A percentile compares a stretch with the other conserved stretches of the same genome.
phyloP scores from a whole-genome alignment of 192 early-diverging fungal species.

The Pecoramyces ruminantium region DNA sequence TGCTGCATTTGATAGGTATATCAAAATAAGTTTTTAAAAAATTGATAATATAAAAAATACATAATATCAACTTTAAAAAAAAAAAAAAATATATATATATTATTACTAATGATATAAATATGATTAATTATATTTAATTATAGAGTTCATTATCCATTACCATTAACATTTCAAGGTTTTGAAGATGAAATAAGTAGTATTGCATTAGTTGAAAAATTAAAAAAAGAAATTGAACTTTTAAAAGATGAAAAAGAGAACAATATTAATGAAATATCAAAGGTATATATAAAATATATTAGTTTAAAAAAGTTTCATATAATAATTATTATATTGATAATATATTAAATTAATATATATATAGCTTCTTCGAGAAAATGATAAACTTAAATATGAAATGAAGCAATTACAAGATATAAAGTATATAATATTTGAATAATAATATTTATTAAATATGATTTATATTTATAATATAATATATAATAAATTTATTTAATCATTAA shows the following conservation, averaged over 20 bases:
- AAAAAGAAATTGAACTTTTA: constrained; percentile 5
- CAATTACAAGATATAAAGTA: not conserved
- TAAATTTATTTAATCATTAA: not conserved
- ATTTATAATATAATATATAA: too few species aligned
- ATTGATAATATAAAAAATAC: too few species aligned
- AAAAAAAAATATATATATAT: too few species aligned
- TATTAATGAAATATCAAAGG: constrained; percentile 13
- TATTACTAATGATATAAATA: too few species aligned
- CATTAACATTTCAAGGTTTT: constrained; percentile 10
- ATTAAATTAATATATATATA: not conserved
- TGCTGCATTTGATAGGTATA: not conserved
- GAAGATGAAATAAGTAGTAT: not conserved
- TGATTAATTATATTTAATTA: constrained; percentile 11
- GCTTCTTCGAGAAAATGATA: not conserved
- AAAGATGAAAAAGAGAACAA: constrained; percentile 4
- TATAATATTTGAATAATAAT: too few species aligned
- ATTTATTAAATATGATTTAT: too few species aligned
- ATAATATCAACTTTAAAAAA: too few species aligned
- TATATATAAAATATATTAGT: too few species aligned
- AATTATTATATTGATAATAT: too few species aligned
- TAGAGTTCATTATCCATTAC: constrained; percentile 35
- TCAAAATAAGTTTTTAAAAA: too few species aligned
- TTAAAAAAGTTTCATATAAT: too few species aligned
- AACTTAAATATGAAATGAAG: not conserved
- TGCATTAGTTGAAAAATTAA: not conserved